Evolutionary conservation across 2,329 filamentous ascomycete genomes (phyloP), one percentile per base, ranked within the genome.

Genomic region (Neonectria sp.): DNA sequence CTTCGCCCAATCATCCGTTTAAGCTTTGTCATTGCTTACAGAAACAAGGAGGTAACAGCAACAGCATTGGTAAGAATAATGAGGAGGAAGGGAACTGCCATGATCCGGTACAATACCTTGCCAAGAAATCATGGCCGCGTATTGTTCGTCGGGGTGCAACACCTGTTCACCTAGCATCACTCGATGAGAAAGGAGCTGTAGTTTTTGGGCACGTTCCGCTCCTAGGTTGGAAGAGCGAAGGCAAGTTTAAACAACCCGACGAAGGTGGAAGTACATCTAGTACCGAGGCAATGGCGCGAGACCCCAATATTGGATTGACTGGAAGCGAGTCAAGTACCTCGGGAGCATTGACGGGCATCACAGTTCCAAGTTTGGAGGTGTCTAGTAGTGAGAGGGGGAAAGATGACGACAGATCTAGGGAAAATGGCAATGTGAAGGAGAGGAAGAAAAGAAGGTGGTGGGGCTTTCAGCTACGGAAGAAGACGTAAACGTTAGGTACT

Each of bases 131-230:
- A 11, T 33, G 31, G 9, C 31, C 31, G 9, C 31, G 31, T 3
- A 33, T 33, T 33, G 31, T 2, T 11, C 31, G 11, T 33, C 37
- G 61, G 1, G 61, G 56, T 1, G 21, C 51, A 12, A 58, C 40
- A 7, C 52, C 52, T 17, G 61, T 69, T 0, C 13, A 40, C 0
- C 29, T 66, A 1, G 17, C 27, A 0, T 9, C 43, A 0, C 65
- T 69, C 24, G 51, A 65, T 0, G 1, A 15, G 1, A 9, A n/a
- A 27, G 66, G 56, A 2, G 61, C 66, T 2, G 56, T 69, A 5
- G 64, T 69, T 0, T 65, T 69, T 2, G 52, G 56, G 0, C 66
- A 69, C 1, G 45, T 52, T 5, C 46, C 61, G 25, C 11, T 58
- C 25, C 25, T 65, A 3, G 46, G 56, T 8, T 4, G 52, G 7